Conservation (phyloP, 1,284 basidiomycete genomes). For the Peniophora sp. region DNA sequence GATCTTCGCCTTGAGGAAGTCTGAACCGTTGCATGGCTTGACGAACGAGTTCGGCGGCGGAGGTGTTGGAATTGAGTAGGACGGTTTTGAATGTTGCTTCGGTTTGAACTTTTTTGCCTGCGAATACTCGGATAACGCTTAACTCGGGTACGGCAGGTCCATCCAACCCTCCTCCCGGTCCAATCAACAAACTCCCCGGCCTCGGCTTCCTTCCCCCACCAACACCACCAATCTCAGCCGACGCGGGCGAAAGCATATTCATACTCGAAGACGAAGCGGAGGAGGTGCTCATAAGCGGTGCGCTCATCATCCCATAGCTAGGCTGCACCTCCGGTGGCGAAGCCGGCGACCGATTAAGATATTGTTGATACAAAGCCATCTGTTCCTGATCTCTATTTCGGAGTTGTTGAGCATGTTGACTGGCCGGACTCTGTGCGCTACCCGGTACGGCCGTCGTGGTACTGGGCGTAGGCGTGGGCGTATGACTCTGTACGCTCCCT, state of each 20-base stretch:
- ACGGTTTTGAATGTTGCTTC: constrained; percentile 99
- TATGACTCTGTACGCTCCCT: too few relatives aligned
- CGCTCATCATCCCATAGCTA: constrained; percentile 61
- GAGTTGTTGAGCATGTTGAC: constrained; percentile 52
- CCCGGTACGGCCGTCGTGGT: constrained; percentile 3
- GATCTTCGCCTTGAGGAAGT: constrained; percentile 56
- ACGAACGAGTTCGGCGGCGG: constrained; percentile 74
- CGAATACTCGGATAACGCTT: constrained; percentile 92
- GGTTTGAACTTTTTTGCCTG: constrained; percentile 79
- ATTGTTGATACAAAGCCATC: constrained; percentile 83
- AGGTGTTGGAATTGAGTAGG: constrained; percentile 81
- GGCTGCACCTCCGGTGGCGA: constrained; percentile 67
- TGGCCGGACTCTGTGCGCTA: constrained; percentile 16
- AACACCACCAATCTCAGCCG: too few relatives aligned
- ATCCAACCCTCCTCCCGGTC: constrained; percentile 50
- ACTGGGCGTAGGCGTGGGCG: too few relatives aligned
- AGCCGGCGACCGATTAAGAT: constrained; percentile 74
- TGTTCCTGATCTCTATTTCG: constrained; percentile 85
- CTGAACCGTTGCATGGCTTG: constrained; percentile 94
- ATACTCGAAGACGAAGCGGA: constrained; percentile 29
- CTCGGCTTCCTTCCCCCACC: constrained; percentile 44
- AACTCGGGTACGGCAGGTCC: constrained; percentile 73
- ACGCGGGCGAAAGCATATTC: constrained; percentile 34
- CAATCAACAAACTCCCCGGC: constrained; percentile 67
- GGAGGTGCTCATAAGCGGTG: constrained; percentile 45